Conservation (phyloP, 345 rosid species). For the Bruguiera sexangula region DNA sequence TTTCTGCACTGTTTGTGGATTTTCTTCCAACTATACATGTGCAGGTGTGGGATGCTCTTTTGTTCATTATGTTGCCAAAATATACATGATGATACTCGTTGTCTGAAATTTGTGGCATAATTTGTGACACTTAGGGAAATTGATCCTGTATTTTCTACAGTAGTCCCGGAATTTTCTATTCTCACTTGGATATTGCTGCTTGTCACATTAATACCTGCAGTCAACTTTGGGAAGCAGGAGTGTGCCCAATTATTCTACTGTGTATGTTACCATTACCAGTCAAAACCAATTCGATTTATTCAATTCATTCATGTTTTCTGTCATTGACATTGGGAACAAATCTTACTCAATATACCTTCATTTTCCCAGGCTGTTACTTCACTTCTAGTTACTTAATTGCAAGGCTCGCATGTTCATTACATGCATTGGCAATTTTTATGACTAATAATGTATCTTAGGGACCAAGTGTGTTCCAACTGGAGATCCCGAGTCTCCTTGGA, state of each 20-base stretch:
- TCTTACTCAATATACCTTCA: too few relatives aligned
- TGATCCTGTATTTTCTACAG: neutral
- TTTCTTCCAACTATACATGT: conserved; percentile 63
- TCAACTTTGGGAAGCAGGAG: neutral
- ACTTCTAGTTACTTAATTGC: too few relatives aligned
- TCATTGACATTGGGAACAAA: neutral
- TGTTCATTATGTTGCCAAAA: conserved; percentile 75
- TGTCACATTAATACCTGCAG: too few relatives aligned
- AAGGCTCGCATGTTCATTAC: too few relatives aligned
- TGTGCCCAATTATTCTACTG: neutral
- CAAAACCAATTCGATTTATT: neutral
- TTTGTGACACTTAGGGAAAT: conserved; percentile 2
- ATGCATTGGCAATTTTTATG: too few relatives aligned
- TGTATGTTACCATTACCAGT: neutral
- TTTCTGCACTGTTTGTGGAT: conserved; percentile 85
- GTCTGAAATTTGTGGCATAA: conserved; percentile 84
- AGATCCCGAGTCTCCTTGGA: too few relatives aligned
- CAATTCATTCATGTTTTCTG: neutral
- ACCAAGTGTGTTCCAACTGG: too few relatives aligned
- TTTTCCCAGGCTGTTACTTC: too few relatives aligned
- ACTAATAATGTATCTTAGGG: too few relatives aligned
- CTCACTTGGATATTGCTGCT: too few relatives aligned
- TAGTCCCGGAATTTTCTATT: neutral
- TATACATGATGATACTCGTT: conserved; percentile 79
- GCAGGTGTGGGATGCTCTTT: conserved; percentile 78